Evolutionary conservation across 1,139 yeast species (phyloP), one percentile per base, ranked within the genome.

Genomic region (Kodamaea ohmeri): DNA sequence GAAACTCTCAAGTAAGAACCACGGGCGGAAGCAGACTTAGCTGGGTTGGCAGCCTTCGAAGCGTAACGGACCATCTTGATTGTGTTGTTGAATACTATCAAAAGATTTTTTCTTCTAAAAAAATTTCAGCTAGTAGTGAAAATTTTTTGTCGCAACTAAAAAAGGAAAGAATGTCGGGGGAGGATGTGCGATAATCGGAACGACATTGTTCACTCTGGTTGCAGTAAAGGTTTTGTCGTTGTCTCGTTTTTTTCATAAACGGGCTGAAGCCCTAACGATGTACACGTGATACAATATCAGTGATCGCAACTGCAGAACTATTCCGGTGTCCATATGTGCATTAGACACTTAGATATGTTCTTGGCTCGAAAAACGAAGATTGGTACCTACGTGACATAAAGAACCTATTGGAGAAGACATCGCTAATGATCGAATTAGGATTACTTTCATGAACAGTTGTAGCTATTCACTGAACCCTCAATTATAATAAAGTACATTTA

Each of bases 1-100:
- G 98, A 94, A 62, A 89, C 97, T 80, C 98, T 92, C 76, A 92
- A 83, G 90, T 89, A 89, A 51, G 97, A 87, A 70, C 97, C 97
- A 76, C 97, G 95, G 69, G 97, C 95, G 69, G 96, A 84, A 67
- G 97, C 97, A 65, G 96, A 87, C 81, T 89, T 89, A 71, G 96
- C 95, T 78, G 98, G 97, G 90, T 92, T 90, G 67, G 95, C 88
- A 70, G 98, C 88, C 68, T 89, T 83, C 73, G 96, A 92, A 80
- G 90, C 95, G 97, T 92, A 92, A 80, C 97, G 73, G 65, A 67
- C 73, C 76, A 71, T 71, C 64, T 52, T 30, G 27, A 26, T 25
- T 27, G 33, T 32, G 29, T 28, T 25, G 38, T 34, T 36, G 37
- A 38, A 35, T 35, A 35, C 33, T 33, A 20, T 28, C 29, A 28